These are phyloP conservation scores for Amanita pallidorosea DNA, from an alignment of 768 basidiomycete genomes.

Conservation along the genomic window DNA sequence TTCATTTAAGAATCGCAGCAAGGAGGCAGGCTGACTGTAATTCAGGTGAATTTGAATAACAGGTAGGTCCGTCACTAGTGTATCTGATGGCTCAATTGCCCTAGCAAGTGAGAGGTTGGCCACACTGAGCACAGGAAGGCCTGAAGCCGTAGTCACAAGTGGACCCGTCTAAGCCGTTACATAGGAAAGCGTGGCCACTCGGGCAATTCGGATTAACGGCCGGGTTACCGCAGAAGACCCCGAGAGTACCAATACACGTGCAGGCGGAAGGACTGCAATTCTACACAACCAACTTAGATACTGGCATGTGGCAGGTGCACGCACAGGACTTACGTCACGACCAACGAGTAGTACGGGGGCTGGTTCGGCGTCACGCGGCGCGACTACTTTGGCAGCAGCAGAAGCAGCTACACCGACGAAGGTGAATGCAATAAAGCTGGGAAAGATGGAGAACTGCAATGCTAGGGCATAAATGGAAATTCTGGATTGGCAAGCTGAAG, in stretches of 20 bases:
- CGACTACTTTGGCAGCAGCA: constrained; percentile 5
- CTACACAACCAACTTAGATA: background rate
- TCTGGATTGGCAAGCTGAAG: too few species aligned
- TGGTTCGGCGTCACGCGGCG: constrained; percentile 8
- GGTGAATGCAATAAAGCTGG: constrained; percentile 6
- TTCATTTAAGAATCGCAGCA: too few species aligned
- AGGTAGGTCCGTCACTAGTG: too few species aligned
- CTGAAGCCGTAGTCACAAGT: background rate
- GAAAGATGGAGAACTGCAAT: constrained; percentile 7
- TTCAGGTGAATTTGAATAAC: too few species aligned
- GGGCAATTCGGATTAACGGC: constrained; percentile 10
- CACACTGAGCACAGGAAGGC: background rate
- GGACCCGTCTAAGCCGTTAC: constrained; percentile 4
- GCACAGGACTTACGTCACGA: background rate
- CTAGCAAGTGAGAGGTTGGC: too few species aligned
- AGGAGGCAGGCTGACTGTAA: too few species aligned
- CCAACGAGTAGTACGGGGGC: background rate
- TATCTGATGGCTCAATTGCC: too few species aligned
- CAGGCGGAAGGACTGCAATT: background rate
- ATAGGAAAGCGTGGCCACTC: constrained; percentile 12
- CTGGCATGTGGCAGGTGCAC: too few species aligned
- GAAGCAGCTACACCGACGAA: constrained; percentile 9
- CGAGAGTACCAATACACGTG: background rate
- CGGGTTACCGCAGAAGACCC: constrained; percentile 12
- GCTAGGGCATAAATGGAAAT: background rate